A percentile compares a stretch with the other conserved stretches of the same genome.
Evolutionary conservation across 2,329 filamentous ascomycete species (phyloP).

Genomic region (Diatrype stigma): DNA sequence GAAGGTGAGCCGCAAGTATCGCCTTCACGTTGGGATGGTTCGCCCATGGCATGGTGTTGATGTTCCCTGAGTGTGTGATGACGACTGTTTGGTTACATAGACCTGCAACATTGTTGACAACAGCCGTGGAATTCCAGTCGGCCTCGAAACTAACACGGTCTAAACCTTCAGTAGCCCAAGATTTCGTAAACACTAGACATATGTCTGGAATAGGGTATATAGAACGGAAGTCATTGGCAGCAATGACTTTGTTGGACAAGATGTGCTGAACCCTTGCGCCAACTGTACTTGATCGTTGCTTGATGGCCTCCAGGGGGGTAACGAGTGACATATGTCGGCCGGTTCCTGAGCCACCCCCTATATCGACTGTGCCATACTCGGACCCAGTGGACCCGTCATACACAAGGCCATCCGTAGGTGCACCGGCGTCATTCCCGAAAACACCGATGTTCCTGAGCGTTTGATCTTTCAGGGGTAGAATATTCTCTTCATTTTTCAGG

Average conservation of each 20-base stretch:
- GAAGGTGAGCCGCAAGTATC: constrained; percentile 55
- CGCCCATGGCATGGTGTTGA: constrained; percentile 50
- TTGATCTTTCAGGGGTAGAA: constrained; percentile 42
- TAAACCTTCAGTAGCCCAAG: constrained; percentile 57
- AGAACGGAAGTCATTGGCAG: constrained; percentile 39
- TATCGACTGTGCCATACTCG: constrained; percentile 46
- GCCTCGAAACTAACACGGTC: constrained; percentile 46
- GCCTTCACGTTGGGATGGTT: constrained; percentile 48
- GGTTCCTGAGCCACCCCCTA: constrained; percentile 54
- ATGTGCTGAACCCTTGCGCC: constrained; percentile 35
- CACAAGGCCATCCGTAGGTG: constrained; percentile 49
- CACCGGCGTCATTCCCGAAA: constrained; percentile 45
- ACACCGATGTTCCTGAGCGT: constrained; percentile 41
- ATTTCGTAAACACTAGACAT: constrained; percentile 53
- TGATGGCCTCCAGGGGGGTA: constrained; percentile 50
- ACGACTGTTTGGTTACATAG: constrained; percentile 39
- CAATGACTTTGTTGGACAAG: constrained; percentile 27
- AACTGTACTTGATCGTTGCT: constrained; percentile 37
- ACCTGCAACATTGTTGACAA: constrained; percentile 47
- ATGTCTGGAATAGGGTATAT: constrained; percentile 44
- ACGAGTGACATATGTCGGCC: constrained; percentile 49
- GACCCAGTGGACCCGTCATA: neutral
- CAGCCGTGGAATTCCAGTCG: constrained; percentile 55
- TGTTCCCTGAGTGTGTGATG: constrained; percentile 57
- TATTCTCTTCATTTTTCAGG: constrained; percentile 25